Evolutionary conservation across 352 stramenopile species (phyloP), one percentile per base, ranked within the genome.

Genomic region (Pythium myriotylum): DNA sequence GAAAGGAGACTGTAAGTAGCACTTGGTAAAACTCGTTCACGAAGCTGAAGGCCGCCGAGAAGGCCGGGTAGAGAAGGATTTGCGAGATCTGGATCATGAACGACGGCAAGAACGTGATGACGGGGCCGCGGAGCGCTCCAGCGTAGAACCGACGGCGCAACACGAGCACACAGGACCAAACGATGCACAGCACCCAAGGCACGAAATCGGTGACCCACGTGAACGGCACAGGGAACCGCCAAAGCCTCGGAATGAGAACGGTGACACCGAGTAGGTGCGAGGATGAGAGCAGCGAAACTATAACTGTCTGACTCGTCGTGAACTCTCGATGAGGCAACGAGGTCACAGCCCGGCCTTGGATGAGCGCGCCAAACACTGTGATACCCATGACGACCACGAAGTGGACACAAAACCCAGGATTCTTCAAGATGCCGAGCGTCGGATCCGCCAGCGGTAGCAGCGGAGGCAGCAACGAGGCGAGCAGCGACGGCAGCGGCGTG

Each of bases 201-300:
- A 27, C 22, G 39, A 49, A 55, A 26, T 20, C 23, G 22, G 29
- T 42, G 8, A 33, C 41, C 47, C 46, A 58, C 24, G 40, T 47
- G 35, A 65, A 59, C 17, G 57, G 57, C 16, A 65, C 27, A 4
- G 57, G 47, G 42, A 65, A 65, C 14, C 57, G 46, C 57, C 57
- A 65, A 9, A 54, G 14, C 2, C 37, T 13, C 10, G 40, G 47
- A 8, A 65, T n/a, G 4, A 22, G n/a, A 6, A 40, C 37, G 32
- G 29, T 33, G 20, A 57, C 43, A 20, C 29, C 46, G 22, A 50
- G 1, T 2, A 56, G 32, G 17, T 45, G 27, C 22, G 1, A 20
- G 4, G 55, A 41, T 8, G 37, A 39, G 7, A 63, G 3, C 20
- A 63, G 16, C 22, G 55, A 20, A 2, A 63, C 33, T 3, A 14